A percentile compares a stretch with the other conserved stretches of the same genome.
These are phyloP conservation scores for Triticum turgidum DNA, from an alignment of 176 grass and related monocot species.

Conservation along the genomic window DNA sequence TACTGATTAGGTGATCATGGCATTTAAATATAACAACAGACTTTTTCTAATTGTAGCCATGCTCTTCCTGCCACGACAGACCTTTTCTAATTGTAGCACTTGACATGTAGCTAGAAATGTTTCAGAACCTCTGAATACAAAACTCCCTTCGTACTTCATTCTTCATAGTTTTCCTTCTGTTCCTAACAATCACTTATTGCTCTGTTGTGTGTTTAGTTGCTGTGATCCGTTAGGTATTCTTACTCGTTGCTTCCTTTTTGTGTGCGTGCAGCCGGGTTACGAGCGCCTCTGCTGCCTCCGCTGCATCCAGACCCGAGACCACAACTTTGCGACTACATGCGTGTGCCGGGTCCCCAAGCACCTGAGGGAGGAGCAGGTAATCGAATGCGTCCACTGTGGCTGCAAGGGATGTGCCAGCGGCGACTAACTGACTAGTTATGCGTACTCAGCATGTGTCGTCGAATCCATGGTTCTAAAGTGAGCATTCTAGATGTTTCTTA, in stretches of 20 bases:
- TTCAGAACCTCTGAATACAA: not conserved
- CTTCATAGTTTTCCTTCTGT: not conserved
- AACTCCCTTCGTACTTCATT: not conserved
- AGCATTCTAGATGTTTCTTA: not conserved
- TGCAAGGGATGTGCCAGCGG: constrained; percentile 80
- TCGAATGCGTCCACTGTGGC: constrained; percentile 82
- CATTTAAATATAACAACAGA: not conserved
- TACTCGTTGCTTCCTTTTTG: not conserved
- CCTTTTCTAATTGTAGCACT: not conserved
- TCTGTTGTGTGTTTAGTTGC: not conserved
- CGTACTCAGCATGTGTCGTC: not conserved
- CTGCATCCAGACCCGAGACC: constrained; percentile 82
- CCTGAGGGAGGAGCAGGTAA: constrained; percentile 79
- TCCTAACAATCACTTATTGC: not conserved
- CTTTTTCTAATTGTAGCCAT: not conserved
- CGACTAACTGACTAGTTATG: constrained; percentile 27
- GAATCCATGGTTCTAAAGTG: not conserved
- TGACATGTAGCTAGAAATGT: not conserved
- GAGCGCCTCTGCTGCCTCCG: constrained; percentile 71
- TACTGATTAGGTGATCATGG: not conserved
- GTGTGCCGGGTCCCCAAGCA: constrained; percentile 78
- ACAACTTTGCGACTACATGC: constrained; percentile 78
- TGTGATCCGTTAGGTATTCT: not conserved
- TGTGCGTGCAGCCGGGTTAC: constrained; percentile 51
- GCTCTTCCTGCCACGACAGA: not conserved